phyloP scores from a whole-genome alignment of 305 asterid species.

The Fraxinus greggii region DNA sequence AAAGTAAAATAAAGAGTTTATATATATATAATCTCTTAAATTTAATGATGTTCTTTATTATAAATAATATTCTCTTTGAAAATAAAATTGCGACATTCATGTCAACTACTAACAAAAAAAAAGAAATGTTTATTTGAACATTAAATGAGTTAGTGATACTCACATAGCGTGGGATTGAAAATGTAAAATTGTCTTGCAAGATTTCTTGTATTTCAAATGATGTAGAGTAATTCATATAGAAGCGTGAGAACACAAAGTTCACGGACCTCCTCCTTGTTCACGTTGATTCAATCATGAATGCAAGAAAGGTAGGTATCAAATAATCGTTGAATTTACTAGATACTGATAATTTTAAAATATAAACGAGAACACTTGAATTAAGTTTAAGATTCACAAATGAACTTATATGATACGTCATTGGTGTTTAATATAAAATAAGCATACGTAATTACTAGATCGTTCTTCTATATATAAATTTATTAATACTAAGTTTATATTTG shows the following conservation, averaged over 20 bases:
- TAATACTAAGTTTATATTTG: too few species aligned
- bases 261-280: neutral
- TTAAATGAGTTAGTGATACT: neutral
- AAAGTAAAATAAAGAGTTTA: too few species aligned
- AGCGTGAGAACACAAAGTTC: neutral
- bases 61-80: neutral
- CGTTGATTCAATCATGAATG: neutral
- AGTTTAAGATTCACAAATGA: neutral
- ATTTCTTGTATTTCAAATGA: neutral
- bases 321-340: neutral
- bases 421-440: too few species aligned
- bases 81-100: neutral
- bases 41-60: too few species aligned
- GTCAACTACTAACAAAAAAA: neutral
- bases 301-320: neutral
- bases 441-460: too few species aligned
- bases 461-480: too few species aligned
- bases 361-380: too few species aligned
- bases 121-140: neutral
- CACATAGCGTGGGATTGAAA: neutral
- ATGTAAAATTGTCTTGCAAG: neutral
- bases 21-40: neutral
- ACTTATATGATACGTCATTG: neutral
- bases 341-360: too few species aligned
- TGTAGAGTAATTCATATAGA: neutral